A percentile compares a stretch with the other conserved stretches of the same genome.
phyloP scores from a whole-genome alignment of 106 monocot species.

The Dioscorea dumetorum region DNA sequence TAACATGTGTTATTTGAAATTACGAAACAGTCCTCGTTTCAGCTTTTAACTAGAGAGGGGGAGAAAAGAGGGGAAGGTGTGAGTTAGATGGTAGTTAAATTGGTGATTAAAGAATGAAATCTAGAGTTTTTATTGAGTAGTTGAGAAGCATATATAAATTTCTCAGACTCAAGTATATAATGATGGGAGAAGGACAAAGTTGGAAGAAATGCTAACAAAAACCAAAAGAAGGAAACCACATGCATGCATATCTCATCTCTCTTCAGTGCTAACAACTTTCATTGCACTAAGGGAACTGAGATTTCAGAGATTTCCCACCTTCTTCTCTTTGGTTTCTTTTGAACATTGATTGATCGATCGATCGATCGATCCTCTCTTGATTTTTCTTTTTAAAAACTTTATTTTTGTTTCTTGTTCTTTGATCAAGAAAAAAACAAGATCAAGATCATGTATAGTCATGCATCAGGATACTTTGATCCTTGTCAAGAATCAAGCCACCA shows the following conservation, averaged over 20 bases:
- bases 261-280: constrained; percentile 13
- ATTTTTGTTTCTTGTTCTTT: not conserved
- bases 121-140: constrained; percentile 2
- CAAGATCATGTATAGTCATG: constrained; percentile 33
- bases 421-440: not conserved
- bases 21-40: not conserved
- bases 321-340: constrained; percentile 3
- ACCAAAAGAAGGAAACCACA: constrained; percentile 15
- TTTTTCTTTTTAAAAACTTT: not conserved
- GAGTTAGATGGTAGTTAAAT: not conserved
- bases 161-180: constrained; percentile 7
- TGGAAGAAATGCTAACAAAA: not conserved
- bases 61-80: not conserved
- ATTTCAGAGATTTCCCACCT: constrained; percentile 5
- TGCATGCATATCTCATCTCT: constrained; percentile 21
- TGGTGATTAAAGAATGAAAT: constrained; percentile 16
- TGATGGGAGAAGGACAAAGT: constrained; percentile 9
- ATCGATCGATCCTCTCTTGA: not conserved
- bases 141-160: constrained; percentile 10
- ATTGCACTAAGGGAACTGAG: constrained; percentile 12
- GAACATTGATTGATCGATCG: no score
- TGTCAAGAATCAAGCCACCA: constrained; percentile 12
- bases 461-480: constrained; percentile 30
- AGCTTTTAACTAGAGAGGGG: not conserved
- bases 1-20: not conserved